phyloP scores from a whole-genome alignment of 164 flowering plant genomes.

The Paratinospora sagittata region DNA sequence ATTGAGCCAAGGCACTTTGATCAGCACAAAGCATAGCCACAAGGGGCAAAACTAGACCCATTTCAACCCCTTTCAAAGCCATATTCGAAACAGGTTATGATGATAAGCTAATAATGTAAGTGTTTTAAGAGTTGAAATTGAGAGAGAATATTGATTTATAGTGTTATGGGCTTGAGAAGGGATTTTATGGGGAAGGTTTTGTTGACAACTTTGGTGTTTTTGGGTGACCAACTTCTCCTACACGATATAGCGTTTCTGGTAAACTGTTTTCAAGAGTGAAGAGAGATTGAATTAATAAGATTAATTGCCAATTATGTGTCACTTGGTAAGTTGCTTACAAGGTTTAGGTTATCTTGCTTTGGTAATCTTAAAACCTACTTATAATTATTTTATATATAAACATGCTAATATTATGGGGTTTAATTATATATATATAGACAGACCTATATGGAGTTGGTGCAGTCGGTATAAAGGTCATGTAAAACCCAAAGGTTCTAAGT shows the following conservation, averaged over 20 bases:
- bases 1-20: slow-evolving; percentile 22
- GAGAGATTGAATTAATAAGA: not conserved
- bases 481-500: no score
- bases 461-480: no score
- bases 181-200: not conserved
- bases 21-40: slow-evolving; percentile 11
- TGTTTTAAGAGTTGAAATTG: not conserved
- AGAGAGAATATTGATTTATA: no score
- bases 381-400: not conserved
- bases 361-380: slow-evolving; percentile 1
- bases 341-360: not conserved
- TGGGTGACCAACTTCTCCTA: slow-evolving; percentile 17
- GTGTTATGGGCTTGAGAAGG: not conserved
- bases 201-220: not conserved
- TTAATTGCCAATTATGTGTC: not conserved
- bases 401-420: no score
- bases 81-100: not conserved
- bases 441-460: no score
- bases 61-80: slow-evolving; percentile 12
- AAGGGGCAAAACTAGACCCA: slow-evolving; percentile 13
- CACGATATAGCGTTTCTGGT: not conserved
- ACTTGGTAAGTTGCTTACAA: not conserved
- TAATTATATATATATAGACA: no score
- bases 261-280: not conserved
- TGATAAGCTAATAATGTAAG: not conserved